These are phyloP conservation scores for Crassisporium funariophilum DNA, from an alignment of 768 basidiomycete genomes.

Conservation along the genomic window DNA sequence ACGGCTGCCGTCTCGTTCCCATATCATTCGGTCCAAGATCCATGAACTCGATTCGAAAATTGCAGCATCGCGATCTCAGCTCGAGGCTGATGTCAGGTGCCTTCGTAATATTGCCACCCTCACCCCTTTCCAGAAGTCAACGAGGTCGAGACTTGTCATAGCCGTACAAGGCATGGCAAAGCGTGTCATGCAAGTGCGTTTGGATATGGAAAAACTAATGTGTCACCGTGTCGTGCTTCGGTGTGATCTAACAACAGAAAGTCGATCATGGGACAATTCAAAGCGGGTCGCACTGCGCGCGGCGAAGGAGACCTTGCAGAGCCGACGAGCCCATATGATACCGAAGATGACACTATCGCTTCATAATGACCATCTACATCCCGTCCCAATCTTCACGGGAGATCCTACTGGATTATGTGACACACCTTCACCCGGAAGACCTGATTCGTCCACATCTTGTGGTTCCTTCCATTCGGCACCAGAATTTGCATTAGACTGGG, in stretches of 20 bases:
- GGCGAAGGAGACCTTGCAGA: constrained; percentile 67
- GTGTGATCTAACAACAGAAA: constrained; percentile 75
- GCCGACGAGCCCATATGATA: constrained; percentile 34
- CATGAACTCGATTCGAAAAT: constrained; percentile 65
- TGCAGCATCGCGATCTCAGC: constrained; percentile 50
- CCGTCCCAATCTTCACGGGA: constrained; percentile 12
- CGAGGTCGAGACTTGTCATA: constrained; percentile 71
- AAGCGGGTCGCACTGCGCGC: constrained; percentile 73
- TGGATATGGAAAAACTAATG: constrained; percentile 72
- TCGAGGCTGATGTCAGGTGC: constrained; percentile 70
- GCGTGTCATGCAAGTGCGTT: constrained; percentile 63
- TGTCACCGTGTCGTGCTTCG: constrained; percentile 78
- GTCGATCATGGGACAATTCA: constrained; percentile 62
- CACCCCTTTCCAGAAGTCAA: constrained; percentile 84
- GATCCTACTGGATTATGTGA: constrained; percentile 11
- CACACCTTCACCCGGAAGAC: constrained; percentile 33
- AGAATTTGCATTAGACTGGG: constrained; percentile 56
- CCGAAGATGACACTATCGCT: constrained; percentile 41
- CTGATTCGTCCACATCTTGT: constrained; percentile 49
- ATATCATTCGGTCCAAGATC: constrained; percentile 62
- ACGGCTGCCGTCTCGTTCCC: constrained; percentile 52
- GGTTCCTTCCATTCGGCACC: constrained; percentile 73
- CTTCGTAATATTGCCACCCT: constrained; percentile 83
- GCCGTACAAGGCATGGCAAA: constrained; percentile 65
- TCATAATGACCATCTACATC: constrained; percentile 22